Conservation (phyloP, 768 basidiomycete species). For the Amanita exitialis region DNA sequence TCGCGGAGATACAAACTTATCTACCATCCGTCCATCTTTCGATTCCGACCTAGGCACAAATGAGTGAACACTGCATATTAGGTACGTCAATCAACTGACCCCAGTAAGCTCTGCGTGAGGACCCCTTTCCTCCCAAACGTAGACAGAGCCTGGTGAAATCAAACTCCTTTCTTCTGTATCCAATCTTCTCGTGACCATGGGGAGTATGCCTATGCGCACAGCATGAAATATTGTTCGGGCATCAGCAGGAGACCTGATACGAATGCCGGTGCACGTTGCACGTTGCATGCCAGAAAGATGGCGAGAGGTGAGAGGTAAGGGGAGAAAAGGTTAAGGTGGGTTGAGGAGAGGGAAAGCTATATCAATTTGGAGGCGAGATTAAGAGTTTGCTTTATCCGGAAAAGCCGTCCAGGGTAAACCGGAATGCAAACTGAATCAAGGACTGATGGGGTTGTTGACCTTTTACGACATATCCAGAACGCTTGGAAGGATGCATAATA, state of each 20-base stretch:
- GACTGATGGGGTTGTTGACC: conserved; percentile 27
- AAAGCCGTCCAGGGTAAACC: conserved; percentile 16
- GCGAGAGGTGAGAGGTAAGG: conserved; percentile 9
- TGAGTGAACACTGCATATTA: conserved; percentile 5
- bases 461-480: conserved; percentile 28
- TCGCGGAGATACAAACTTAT: conserved; percentile 9
- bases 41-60: conserved; percentile 49
- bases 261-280: conserved; percentile 40
- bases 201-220: conserved; percentile 54
- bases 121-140: conserved; percentile 80
- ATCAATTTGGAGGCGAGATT: conserved; percentile 9
- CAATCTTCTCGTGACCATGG: conserved; percentile 68
- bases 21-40: conserved; percentile 75
- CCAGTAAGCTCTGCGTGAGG: conserved; percentile 65
- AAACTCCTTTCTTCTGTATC: conserved; percentile 67
- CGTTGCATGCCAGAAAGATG: conserved; percentile 29
- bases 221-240: conserved; percentile 65
- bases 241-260: conserved; percentile 41
- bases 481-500: conserved; percentile 14
- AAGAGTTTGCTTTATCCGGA: conserved; percentile 24
- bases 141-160: conserved; percentile 67
- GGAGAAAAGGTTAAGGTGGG: conserved; percentile 10
- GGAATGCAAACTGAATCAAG: conserved; percentile 21
- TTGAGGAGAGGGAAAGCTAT: conserved; percentile 3
- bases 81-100: conserved; percentile 26